Evolutionary conservation across 192 early-diverging fungal genomes (phyloP).

Genomic region (Coemansia biformis): DNA sequence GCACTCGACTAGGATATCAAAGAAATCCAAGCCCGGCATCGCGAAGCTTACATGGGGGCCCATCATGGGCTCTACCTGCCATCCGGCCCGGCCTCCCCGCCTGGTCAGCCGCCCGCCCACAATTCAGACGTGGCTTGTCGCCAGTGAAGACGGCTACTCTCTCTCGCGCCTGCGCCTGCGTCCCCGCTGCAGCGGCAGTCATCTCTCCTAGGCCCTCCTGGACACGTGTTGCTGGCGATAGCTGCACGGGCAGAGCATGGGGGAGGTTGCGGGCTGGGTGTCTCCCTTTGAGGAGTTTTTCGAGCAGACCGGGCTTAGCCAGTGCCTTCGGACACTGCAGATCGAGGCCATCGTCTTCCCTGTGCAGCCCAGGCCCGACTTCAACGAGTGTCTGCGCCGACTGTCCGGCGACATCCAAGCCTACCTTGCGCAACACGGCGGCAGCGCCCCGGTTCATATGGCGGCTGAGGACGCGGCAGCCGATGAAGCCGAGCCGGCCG

Average conservation of each 20-base stretch:
- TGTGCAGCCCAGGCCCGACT: conserved; percentile 1
- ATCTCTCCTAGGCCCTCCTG: too few relatives aligned
- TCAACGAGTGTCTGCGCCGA: conserved; percentile 10
- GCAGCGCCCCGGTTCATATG: neutral
- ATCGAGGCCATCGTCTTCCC: conserved; percentile 33
- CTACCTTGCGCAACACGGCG: conserved; percentile 1
- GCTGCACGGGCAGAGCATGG: neutral
- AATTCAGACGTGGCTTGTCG: too few relatives aligned
- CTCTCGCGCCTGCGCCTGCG: too few relatives aligned
- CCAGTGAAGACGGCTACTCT: too few relatives aligned
- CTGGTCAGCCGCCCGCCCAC: neutral
- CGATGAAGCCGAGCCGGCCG: neutral
- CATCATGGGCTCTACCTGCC: too few relatives aligned
- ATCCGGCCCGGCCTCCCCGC: too few relatives aligned
- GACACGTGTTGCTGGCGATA: too few relatives aligned
- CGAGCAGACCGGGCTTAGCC: conserved; percentile 20
- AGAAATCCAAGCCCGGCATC: too few relatives aligned
- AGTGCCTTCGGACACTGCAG: conserved; percentile 31
- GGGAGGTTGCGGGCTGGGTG: conserved; percentile 9
- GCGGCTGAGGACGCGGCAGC: neutral
- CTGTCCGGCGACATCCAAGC: conserved; percentile 15
- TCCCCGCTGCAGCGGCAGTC: too few relatives aligned
- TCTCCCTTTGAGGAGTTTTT: conserved; percentile 29
- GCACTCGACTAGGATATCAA: too few relatives aligned
- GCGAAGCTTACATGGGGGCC: too few relatives aligned